Base-by-base conservation (phyloP, 2,329 filamentous ascomycete genomes). In the Hypoxylon sp. region DNA sequence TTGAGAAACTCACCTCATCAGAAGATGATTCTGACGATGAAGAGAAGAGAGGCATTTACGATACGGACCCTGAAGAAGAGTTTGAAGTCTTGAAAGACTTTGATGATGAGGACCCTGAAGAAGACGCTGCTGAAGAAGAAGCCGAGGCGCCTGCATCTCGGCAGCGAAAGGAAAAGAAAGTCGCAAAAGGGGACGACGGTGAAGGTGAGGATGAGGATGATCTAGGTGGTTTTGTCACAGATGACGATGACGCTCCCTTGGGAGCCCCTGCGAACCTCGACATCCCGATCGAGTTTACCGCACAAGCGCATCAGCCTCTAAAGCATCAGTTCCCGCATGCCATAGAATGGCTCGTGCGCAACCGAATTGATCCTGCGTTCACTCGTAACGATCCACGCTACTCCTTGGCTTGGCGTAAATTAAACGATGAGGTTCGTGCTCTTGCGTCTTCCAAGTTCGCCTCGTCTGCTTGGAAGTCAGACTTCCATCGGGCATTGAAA, bases 261-360 rank as follows among this genome's bases (percentile, higher is more conserved):
- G 84, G 83, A 1, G 82, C 81, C 0, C 83, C 80, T 2, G 72
- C 77, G 7, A 69, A 73, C 16, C 66, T 75, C 7, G 75, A 77
- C 3, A 82, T 90, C 2, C 89, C 89, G 0, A 74, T 92, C 1
- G 75, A 88, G 61, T 91, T 90, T 67, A 89, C 85, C 1, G 72
- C 78, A 3, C 79, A 87, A 48, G 79, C 83, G 0, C 83, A 85
- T 55, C 85, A 86, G 60, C 87, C 87, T 40, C 74, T 86, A 0
- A 86, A 84, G 57, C 84, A 90, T 27, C 82, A 91, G 38, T 93
- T 93, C 73, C 82, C 81, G 36, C 84, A 86, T 61, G 87, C 83
- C 0, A 77, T 93, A 2, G 88, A 91, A 66, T 93, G 89, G 89
- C 87, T 92, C 71, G 85, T 93, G 2, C 88, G 91, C 63, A 89